phyloP scores from a whole-genome alignment of 1,284 basidiomycete genomes.

The Peniophora sp. region DNA sequence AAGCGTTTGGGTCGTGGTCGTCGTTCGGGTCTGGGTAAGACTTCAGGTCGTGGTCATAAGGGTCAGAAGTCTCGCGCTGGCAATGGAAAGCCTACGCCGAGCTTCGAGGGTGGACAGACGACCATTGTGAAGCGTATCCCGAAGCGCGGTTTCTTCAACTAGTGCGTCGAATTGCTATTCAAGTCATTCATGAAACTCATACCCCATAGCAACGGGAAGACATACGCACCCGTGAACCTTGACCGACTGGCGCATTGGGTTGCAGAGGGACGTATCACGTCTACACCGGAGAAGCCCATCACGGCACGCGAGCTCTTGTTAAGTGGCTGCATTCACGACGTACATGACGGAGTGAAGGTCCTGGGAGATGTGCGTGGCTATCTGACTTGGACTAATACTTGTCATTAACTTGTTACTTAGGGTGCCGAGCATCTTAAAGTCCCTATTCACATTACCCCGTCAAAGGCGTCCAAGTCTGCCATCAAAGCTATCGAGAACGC shows the following conservation, averaged over 20 bases:
- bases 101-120: conserved; percentile 96
- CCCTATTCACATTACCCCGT: conserved; percentile 77
- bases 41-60: conserved; percentile 91
- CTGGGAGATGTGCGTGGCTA: conserved; percentile 63
- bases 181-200: conserved; percentile 5
- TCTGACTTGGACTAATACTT: conserved; percentile 6
- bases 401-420: conserved; percentile 25
- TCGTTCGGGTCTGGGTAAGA: conserved; percentile 86
- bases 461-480: conserved; percentile 81
- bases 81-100: conserved; percentile 76
- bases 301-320: conserved; percentile 81
- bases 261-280: conserved; percentile 75
- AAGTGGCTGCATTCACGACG: conserved; percentile 84
- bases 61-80: conserved; percentile 93
- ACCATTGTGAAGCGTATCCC: conserved; percentile 89
- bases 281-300: conserved; percentile 76
- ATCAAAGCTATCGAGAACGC: conserved; percentile 77
- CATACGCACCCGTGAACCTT: conserved; percentile 81
- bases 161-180: conserved; percentile 44
- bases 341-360: conserved; percentile 88
- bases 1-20: conserved; percentile 93
- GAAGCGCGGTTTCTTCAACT: conserved; percentile 91
- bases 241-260: conserved; percentile 90
- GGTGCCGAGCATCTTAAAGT: conserved; percentile 63
- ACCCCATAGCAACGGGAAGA: conserved; percentile 53